These are phyloP conservation scores for Penicillium sp. DNA, from an alignment of 2,329 filamentous ascomycete genomes.

Conservation along the genomic window DNA sequence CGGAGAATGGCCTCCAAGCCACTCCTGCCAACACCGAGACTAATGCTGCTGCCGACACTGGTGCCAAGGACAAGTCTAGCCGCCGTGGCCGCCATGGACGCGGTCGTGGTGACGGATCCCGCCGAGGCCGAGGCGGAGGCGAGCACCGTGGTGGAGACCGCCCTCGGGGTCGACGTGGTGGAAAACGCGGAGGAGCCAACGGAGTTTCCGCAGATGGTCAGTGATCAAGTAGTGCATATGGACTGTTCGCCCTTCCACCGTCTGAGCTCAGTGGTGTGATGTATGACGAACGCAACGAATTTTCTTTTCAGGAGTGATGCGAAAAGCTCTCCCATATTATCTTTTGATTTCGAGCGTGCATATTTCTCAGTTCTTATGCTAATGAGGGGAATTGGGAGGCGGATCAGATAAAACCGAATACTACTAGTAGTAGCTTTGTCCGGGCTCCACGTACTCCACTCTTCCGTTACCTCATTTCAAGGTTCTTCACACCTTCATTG, in stretches of 20 bases:
- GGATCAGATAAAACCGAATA: slow-evolving; percentile 4
- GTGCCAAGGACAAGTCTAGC: slow-evolving; percentile 42
- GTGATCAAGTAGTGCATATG: neutral
- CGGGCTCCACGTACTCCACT: neutral
- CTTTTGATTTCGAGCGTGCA: slow-evolving; percentile 40
- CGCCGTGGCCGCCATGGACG: slow-evolving; percentile 31
- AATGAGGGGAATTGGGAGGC: slow-evolving; percentile 8
- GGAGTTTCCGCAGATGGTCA: slow-evolving; percentile 19
- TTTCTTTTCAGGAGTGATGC: slow-evolving; percentile 23
- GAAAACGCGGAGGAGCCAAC: slow-evolving; percentile 29
- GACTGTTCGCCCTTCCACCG: slow-evolving; percentile 2
- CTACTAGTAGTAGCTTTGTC: neutral
- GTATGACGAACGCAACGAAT: slow-evolving; percentile 41
- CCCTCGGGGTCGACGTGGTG: slow-evolving; percentile 20
- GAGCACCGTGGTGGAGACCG: slow-evolving; percentile 30
- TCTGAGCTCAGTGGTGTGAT: slow-evolving; percentile 27
- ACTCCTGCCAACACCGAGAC: slow-evolving; percentile 64
- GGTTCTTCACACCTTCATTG: neutral
- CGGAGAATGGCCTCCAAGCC: slow-evolving; percentile 64
- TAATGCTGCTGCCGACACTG: slow-evolving; percentile 56
- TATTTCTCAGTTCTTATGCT: slow-evolving; percentile 29
- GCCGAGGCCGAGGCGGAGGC: slow-evolving; percentile 36
- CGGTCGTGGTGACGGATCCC: slow-evolving; percentile 10
- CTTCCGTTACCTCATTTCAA: neutral
- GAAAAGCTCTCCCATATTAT: slow-evolving; percentile 32